Conservation (phyloP, 768 basidiomycete species). For the Xanthoconium stramineum region DNA sequence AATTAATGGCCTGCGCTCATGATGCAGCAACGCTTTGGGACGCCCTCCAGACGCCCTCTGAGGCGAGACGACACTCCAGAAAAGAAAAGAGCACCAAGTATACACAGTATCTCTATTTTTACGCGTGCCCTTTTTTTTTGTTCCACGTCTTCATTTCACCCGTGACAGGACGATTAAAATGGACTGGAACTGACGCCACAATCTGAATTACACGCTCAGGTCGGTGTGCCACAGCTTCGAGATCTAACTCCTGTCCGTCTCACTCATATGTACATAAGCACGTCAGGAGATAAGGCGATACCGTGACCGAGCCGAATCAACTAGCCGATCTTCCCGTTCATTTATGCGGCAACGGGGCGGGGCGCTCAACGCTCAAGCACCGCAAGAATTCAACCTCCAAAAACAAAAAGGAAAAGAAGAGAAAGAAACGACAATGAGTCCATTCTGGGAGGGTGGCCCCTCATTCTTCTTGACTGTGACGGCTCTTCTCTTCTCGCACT, state of each 20-base stretch:
- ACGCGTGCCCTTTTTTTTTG: not conserved
- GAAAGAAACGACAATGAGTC: constrained; percentile 4
- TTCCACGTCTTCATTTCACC: not conserved
- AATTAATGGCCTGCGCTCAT: constrained; percentile 32
- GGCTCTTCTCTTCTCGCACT: not conserved
- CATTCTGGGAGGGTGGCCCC: not conserved
- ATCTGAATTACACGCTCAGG: constrained; percentile 3
- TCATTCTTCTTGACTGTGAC: not conserved
- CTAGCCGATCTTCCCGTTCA: constrained; percentile 5
- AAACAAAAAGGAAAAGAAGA: not conserved
- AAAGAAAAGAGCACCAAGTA: not conserved
- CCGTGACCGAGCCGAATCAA: constrained; percentile 15
- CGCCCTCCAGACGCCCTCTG: too few species aligned
- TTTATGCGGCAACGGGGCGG: constrained; percentile 15
- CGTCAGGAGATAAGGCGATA: constrained; percentile 22
- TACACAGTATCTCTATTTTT: not conserved
- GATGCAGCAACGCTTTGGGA: not conserved
- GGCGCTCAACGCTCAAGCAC: not conserved
- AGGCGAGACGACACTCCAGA: too few species aligned
- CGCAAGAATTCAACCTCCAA: not conserved
- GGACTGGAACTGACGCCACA: not conserved
- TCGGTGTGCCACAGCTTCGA: not conserved
- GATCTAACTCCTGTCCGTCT: not conserved
- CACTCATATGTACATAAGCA: not conserved
- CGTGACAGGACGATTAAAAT: not conserved